Conservation (phyloP, 345 rosid species). For the Dovyalis caffra region DNA sequence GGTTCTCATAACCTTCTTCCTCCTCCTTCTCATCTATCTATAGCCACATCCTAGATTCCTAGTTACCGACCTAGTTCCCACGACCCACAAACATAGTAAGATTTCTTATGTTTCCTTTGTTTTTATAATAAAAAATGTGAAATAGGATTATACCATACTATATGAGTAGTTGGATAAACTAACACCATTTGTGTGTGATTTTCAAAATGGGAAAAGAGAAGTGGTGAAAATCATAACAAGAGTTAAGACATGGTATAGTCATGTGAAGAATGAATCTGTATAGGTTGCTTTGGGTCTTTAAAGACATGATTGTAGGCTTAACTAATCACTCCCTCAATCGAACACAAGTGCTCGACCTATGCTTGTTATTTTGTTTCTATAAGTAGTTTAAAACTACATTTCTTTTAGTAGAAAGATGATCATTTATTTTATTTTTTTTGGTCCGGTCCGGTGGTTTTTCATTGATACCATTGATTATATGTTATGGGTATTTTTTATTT, state of each 20-base stretch:
- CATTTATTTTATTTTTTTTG: no score
- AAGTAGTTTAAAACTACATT: not conserved
- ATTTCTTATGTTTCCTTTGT: no score
- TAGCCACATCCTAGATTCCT: no score
- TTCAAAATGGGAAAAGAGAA: not conserved
- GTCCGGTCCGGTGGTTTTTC: not conserved
- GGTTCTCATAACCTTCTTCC: no score
- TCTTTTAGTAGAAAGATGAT: not conserved
- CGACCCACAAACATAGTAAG: no score
- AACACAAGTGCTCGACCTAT: not conserved
- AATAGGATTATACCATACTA: not conserved
- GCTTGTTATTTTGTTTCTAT: not conserved
- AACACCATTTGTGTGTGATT: not conserved
- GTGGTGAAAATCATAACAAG: not conserved
- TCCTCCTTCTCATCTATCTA: no score
- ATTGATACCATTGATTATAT: not conserved
- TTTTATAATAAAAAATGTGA: no score
- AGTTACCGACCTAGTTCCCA: no score
- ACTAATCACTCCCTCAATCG: not conserved
- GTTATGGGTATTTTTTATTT: not conserved
- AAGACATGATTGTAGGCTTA: not conserved
- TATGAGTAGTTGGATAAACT: not conserved
- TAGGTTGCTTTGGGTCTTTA: not conserved
- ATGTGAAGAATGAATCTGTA: not conserved
- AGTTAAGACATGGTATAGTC: not conserved